Base-by-base conservation (phyloP, 2,329 filamentous ascomycete genomes). In the Alternaria sp. region DNA sequence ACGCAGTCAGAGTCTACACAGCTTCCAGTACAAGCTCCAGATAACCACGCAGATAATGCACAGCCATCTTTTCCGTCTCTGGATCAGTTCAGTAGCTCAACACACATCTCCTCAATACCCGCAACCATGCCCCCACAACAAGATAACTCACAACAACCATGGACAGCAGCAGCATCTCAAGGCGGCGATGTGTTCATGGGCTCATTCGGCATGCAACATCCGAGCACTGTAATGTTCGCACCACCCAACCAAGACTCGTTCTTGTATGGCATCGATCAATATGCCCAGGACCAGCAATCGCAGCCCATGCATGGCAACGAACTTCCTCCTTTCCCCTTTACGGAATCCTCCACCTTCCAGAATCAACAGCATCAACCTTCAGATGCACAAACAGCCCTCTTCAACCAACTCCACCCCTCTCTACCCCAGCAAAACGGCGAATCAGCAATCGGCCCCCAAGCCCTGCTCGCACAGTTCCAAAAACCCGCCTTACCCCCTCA, bases 181-280 rank as follows among this genome's bases (percentile, higher is more conserved):
- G 68, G 64, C 3, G 69, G 69, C 13, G 69, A 73, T 21, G 65
- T 72, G 8, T 72, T 74, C 45, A 72, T 72, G 67, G 69, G 68
- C 11, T 71, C 71, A 4, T 67, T 72, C 45, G 69, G 65, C 55
- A 67, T 73, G 55, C 58, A 70, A 23, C 74, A 72, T 53, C 64
- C 73, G 5, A 73, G 61, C 68, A 77, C 47, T 54, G 69, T 75
- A 52, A 77, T 76, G 72, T 78, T 79, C 44, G 70, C 73, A n/a
- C 75, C 77, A n/a, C 70, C 74, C 6, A 72, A 66, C 50, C 69
- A 73, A 53, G 68, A 77, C 54, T 71, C 77, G 3, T 79, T 81
- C 53, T 70, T 81, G 26, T 77, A 73, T 19, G 78, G 79, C 19
- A 80, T 80, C 49, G 79, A 80, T 46, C 77, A 80, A 55, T 81